Percentiles rank a stretch among this genome's conserved stretches.
These are phyloP conservation scores for Croton laevigatus DNA, from an alignment of 441 rosid species.

Conservation along the genomic window DNA sequence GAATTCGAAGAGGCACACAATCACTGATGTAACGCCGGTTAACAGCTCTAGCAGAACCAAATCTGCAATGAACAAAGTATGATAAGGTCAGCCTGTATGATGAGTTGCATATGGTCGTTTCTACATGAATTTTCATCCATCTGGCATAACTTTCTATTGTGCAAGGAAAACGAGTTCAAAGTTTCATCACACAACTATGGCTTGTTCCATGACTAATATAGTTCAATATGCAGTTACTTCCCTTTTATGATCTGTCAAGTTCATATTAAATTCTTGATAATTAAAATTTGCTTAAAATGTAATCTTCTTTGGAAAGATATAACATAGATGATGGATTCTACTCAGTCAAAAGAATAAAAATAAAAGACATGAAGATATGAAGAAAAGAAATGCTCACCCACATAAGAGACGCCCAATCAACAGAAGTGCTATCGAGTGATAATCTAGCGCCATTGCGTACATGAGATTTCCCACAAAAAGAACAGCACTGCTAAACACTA, in stretches of 20 bases:
- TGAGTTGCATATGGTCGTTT: neutral
- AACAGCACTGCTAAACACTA: slow-evolving; percentile 82
- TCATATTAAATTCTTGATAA: neutral
- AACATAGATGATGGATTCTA: neutral
- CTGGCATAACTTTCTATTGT: slow-evolving; percentile 1
- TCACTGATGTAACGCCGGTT: slow-evolving; percentile 96
- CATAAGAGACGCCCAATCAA: slow-evolving; percentile 85
- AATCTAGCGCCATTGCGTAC: slow-evolving; percentile 97
- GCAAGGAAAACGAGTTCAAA: slow-evolving; percentile 2
- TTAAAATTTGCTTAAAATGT: neutral
- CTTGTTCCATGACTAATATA: slow-evolving; percentile 1
- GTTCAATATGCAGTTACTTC: neutral
- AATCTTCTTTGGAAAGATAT: neutral
- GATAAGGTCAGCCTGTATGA: slow-evolving; percentile 20
- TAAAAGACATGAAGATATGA: slow-evolving; percentile 9
- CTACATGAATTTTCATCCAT: neutral
- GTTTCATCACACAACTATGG: neutral
- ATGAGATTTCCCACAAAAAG: slow-evolving; percentile 73
- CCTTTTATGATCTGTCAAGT: neutral
- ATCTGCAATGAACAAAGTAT: slow-evolving; percentile 43
- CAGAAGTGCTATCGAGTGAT: slow-evolving; percentile 65
- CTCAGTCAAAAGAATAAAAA: neutral
- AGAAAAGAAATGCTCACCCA: slow-evolving; percentile 58
- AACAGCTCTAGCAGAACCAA: slow-evolving; percentile 99
- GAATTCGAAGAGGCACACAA: slow-evolving; percentile 81